These are phyloP conservation scores for Eurotiales sp. DNA, from an alignment of 2,329 filamentous ascomycete genomes.

Conservation along the genomic window DNA sequence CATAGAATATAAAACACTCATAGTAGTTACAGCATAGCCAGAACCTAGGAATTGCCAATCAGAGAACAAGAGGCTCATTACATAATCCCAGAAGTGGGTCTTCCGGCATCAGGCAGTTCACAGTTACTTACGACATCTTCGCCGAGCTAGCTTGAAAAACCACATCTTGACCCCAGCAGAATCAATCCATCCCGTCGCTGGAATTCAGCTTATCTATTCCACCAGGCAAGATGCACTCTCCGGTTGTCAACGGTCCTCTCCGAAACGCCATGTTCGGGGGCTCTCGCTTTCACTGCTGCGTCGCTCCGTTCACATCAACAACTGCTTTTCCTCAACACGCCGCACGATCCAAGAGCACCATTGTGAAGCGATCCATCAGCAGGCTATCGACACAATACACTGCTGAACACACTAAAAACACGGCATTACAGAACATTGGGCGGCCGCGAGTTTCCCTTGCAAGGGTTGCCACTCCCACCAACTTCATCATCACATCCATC, in stretches of 20 bases:
- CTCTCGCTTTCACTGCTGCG: slow-evolving; percentile 17
- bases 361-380: slow-evolving; percentile 1
- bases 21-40: too few species aligned
- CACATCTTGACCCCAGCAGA: not conserved
- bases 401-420: slow-evolving; percentile 5
- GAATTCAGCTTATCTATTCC: not conserved
- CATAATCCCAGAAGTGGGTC: slow-evolving; percentile 1
- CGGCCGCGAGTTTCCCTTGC: not conserved
- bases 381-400: slow-evolving; percentile 13
- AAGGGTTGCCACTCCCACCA: not conserved
- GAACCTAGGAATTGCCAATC: too few species aligned
- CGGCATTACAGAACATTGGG: not conserved
- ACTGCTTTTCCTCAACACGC: slow-evolving; percentile 8
- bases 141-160: not conserved
- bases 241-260: slow-evolving; percentile 28
- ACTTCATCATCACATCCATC: slow-evolving; percentile 8
- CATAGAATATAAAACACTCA: too few species aligned
- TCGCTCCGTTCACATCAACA: slow-evolving; percentile 21
- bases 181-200: not conserved
- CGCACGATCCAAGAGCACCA: slow-evolving; percentile 15
- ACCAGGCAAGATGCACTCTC: slow-evolving; percentile 23
- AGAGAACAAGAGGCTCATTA: not conserved
- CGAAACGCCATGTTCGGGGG: slow-evolving; percentile 29
- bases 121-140: slow-evolving; percentile 4
- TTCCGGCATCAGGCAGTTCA: slow-evolving; percentile 41